Percentiles rank a stretch among this genome's conserved stretches.
Conservation (phyloP, 805 yeast genomes). For the Kodamaea laetipori region DNA sequence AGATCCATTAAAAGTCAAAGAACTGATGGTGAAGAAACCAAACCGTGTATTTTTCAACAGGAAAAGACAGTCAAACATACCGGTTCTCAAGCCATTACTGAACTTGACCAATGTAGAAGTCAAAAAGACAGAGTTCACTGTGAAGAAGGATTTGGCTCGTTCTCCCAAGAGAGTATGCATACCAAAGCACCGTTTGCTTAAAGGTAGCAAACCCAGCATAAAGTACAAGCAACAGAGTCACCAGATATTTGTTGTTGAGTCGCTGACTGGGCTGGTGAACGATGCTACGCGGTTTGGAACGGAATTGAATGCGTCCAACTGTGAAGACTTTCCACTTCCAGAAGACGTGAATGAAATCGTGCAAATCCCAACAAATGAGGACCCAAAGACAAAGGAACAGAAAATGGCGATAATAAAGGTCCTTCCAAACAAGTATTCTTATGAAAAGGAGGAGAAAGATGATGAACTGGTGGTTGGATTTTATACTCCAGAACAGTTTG, state of each 20-base stretch:
- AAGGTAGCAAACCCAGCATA: constrained; percentile 36
- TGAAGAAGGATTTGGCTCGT: constrained; percentile 14
- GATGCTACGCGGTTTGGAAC: constrained; percentile 74
- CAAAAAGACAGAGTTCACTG: constrained; percentile 13
- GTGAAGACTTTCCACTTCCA: constrained; percentile 65
- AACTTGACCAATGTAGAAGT: constrained; percentile 21
- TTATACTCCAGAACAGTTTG: constrained; percentile 32
- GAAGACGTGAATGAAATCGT: constrained; percentile 58
- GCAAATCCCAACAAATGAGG: constrained; percentile 53
- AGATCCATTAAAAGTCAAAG: constrained; percentile 23
- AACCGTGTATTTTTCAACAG: constrained; percentile 22
- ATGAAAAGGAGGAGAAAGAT: constrained; percentile 13
- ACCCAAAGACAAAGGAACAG: constrained; percentile 20
- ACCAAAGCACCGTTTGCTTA: constrained; percentile 36
- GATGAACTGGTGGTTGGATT: constrained; percentile 25
- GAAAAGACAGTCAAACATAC: constrained; percentile 24
- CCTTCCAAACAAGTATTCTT: constrained; percentile 17
- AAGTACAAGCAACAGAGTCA: constrained; percentile 19
- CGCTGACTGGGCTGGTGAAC: constrained; percentile 58
- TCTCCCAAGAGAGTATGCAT: constrained; percentile 48
- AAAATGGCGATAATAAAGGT: constrained; percentile 48
- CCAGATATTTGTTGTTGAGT: constrained; percentile 55
- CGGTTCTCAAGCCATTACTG: constrained; percentile 30
- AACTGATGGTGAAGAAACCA: constrained; percentile 24
- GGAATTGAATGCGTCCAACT: constrained; percentile 62